Evolutionary conservation across 1,139 yeast species (phyloP), one percentile per base, ranked within the genome.

Genomic region (Wickerhamomyces sp.): DNA sequence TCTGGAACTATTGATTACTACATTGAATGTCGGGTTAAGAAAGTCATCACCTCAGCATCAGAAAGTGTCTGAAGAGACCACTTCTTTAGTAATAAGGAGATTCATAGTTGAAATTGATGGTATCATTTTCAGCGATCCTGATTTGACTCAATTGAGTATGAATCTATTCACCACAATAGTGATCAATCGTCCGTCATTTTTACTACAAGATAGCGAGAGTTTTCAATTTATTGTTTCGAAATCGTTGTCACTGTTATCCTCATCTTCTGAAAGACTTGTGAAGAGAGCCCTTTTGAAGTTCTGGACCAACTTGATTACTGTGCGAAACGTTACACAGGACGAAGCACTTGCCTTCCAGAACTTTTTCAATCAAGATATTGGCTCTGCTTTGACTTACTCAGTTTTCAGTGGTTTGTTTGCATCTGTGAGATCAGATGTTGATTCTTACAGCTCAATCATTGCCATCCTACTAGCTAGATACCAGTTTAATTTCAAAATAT

Each of bases 391-490:
- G 13, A 58, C 66, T 2, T 57, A 44, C 36, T 63, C 59, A 32
- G 57, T 75, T 10, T 45, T 76, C 14, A 45, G 49, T 10, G 61
- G 73, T 4, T 68, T 79, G 48, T 47, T 78, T 2, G 62, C 66
- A 29, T 72, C 82, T 1, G 72, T 85, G 1, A 67, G 95, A 46
- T 81, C 91, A 0, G 79, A 78, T 47, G 61, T 85, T 43, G 88
- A 79, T 11, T 66, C 69, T 43, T 82, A 71, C 59, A 75, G 75
- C 41, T 79, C 77, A 4, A 67, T 86, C 0, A 65, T 86, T 46
- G 71, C 84, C 45, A 64, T 67, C 10, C 56, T 86, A 37, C 63
- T 84, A 6, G 72, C 71, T 2, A 82, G 78, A 52, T 76, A 71
- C 51, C 79, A 83, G 1, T 54, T 78, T 38, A 60, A 66, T 18